Conservation (phyloP, 371 early-diverging fungal species). For the Sanchytrium tribonematis region DNA sequence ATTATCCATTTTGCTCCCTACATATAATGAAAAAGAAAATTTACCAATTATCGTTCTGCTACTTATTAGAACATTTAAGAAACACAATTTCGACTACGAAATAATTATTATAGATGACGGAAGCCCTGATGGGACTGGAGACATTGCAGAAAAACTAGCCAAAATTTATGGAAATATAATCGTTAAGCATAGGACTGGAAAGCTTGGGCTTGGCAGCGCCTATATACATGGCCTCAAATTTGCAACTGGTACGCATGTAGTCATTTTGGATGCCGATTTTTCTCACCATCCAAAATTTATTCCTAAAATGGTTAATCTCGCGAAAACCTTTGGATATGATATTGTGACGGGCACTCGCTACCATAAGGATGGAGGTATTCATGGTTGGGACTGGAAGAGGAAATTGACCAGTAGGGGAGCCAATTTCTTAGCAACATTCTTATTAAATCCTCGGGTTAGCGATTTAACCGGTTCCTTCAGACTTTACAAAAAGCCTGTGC, state of each 20-base stretch:
- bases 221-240: constrained; percentile 82
- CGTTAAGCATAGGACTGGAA: constrained; percentile 72
- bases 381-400: constrained; percentile 90
- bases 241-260: constrained; percentile 73
- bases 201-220: constrained; percentile 88
- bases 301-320: constrained; percentile 48
- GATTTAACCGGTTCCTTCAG: constrained; percentile 95
- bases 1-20: constrained; percentile 83
- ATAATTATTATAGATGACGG: constrained; percentile 94
- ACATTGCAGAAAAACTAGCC: constrained; percentile 62
- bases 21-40: constrained; percentile 95
- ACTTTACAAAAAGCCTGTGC: constrained; percentile 73
- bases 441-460: constrained; percentile 66
- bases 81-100: constrained; percentile 58
- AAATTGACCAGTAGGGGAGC: constrained; percentile 89
- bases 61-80: constrained; percentile 51
- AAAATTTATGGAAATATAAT: constrained; percentile 46
- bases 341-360: constrained; percentile 2
- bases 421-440: constrained; percentile 72
- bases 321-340: neutral
- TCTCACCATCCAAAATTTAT: constrained; percentile 97
- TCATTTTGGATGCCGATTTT: constrained; percentile 98
- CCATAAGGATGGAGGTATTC: constrained; percentile 60
- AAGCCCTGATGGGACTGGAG: constrained; percentile 92
- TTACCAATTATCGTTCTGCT: constrained; percentile 77